Evolutionary conservation across 2,329 filamentous ascomycete species (phyloP), one percentile per base, ranked within the genome.

Genomic region (Byssoonygena ceratinophila): DNA sequence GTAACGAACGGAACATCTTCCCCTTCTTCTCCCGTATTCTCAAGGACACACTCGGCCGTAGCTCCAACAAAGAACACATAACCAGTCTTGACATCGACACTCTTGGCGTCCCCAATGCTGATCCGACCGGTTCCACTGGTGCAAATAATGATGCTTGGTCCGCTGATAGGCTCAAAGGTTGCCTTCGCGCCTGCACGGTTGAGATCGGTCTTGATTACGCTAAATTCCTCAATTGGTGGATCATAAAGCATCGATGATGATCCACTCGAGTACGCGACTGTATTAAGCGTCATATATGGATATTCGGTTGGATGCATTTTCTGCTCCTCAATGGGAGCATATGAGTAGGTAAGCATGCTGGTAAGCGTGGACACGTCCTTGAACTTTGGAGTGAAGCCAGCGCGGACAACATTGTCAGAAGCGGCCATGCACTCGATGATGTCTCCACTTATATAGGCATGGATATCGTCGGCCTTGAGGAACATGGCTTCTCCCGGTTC

Each of bases 341-440:
- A 96, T 61, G 83, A 87, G 74, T 98, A 98, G 0, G 92, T 98
- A 59, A 98, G 74, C 83, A 95, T 94, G 56, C 82, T 78, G 31
- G 91, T 88, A 9, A 98, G 76, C 0, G 89, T 97, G 51, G 82
- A 73, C 20, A 97, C 87, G 61, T 98, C 92, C 73, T 97, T 96
- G 78, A 95, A 98, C 68, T 98, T 98, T 52, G 92, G 92, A 0
- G 92, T 98, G 70, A 98, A 92, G 40, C 92, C 92, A 0, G 92
- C 92, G 52, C 92, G 88, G 48, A 98, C 90, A 32, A 98, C 92
- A 60, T 98, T 98, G 77, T 98, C 92, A n/a, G 87, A 94, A 7
- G 88, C 85, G 0, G 92, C 92, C 92, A 98, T 98, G 75, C 92
- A 98, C 71, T 98, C 92, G 66, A 98, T 89, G 60, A 98, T 95